Evolutionary conservation across 2,329 filamentous ascomycete genomes (phyloP).

Genomic region (Aspergillus sp.): DNA sequence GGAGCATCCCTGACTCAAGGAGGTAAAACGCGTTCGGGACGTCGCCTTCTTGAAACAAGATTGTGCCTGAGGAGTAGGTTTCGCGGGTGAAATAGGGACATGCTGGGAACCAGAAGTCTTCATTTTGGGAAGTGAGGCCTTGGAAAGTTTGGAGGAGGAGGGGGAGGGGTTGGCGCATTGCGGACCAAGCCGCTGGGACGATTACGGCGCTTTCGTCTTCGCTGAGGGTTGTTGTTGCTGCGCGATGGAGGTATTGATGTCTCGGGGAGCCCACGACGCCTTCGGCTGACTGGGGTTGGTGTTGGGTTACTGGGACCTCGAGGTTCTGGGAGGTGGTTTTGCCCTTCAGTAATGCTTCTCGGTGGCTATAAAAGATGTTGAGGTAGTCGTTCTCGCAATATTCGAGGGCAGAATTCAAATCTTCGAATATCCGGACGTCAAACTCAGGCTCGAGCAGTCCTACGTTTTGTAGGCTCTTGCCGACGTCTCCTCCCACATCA

Average conservation of each 20-base stretch:
- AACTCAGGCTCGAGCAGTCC: constrained; percentile 74
- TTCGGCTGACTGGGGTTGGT: constrained; percentile 44
- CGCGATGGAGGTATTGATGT: constrained; percentile 71
- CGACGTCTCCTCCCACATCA: constrained; percentile 71
- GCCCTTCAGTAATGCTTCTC: constrained; percentile 50
- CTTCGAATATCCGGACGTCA: constrained; percentile 77
- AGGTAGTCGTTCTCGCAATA: constrained; percentile 93
- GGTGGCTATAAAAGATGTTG: constrained; percentile 72
- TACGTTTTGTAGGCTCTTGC: constrained; percentile 76
- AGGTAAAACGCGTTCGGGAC: constrained; percentile 82
- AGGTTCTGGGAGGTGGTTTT: constrained; percentile 17
- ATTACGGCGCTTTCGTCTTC: constrained; percentile 58
- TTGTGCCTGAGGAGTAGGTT: constrained; percentile 66
- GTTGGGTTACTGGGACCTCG: constrained; percentile 33
- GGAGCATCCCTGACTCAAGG: constrained; percentile 81
- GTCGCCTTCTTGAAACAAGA: constrained; percentile 78
- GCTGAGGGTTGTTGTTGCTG: constrained; percentile 71
- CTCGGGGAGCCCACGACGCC: constrained; percentile 72
- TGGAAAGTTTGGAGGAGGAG: constrained; percentile 96
- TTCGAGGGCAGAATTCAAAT: constrained; percentile 90
- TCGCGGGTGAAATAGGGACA: constrained; percentile 72
- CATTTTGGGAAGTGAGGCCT: constrained; percentile 77
- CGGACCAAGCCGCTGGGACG: constrained; percentile 70
- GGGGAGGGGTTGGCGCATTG: constrained; percentile 84
- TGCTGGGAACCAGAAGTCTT: constrained; percentile 91